Percentiles rank a stretch among this genome's conserved stretches.
Evolutionary conservation across 257 asterid genomes (phyloP).

Genomic region (Catharanthus roseus): DNA sequence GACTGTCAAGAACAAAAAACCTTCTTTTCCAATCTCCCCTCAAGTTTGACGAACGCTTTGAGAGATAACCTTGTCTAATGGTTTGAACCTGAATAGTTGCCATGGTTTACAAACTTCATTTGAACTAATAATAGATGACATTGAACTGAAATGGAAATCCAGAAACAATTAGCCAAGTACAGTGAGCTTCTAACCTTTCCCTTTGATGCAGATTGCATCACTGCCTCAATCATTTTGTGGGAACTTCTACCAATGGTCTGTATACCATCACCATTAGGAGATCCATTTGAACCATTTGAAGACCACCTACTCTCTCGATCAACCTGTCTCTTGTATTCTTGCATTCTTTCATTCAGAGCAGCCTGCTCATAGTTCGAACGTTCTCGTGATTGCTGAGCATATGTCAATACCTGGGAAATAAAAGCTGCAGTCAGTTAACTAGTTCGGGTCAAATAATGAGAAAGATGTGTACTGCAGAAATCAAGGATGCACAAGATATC

Average conservation of each 20-base stretch:
- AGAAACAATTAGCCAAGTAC: constrained; percentile 16
- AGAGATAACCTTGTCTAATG: constrained; percentile 96
- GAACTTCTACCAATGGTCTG: constrained; percentile 98
- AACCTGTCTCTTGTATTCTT: constrained; percentile 86
- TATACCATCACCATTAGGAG: constrained; percentile 98
- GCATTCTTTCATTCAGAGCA: constrained; percentile 97
- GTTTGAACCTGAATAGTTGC: constrained; percentile 80
- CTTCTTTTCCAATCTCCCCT: constrained; percentile 99
- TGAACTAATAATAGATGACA: not conserved
- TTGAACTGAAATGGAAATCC: constrained; percentile 9
- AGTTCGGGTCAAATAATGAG: not conserved
- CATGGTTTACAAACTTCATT: not conserved
- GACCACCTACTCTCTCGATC: constrained; percentile 94
- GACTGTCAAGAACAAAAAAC: constrained; percentile 98
- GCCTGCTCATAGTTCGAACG: constrained; percentile 94
- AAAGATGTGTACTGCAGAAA: not conserved
- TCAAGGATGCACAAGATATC: constrained; percentile 13
- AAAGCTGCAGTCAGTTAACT: not conserved
- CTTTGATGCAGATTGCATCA: constrained; percentile 94
- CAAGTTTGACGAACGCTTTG: constrained; percentile 89
- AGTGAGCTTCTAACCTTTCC: constrained; percentile 65
- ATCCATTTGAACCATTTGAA: constrained; percentile 79
- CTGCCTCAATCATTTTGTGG: constrained; percentile 98
- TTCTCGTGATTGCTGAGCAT: constrained; percentile 95
- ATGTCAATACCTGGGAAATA: constrained; percentile 74